These are phyloP conservation scores for Salix viminalis DNA, from an alignment of 345 rosid species.

Conservation along the genomic window DNA sequence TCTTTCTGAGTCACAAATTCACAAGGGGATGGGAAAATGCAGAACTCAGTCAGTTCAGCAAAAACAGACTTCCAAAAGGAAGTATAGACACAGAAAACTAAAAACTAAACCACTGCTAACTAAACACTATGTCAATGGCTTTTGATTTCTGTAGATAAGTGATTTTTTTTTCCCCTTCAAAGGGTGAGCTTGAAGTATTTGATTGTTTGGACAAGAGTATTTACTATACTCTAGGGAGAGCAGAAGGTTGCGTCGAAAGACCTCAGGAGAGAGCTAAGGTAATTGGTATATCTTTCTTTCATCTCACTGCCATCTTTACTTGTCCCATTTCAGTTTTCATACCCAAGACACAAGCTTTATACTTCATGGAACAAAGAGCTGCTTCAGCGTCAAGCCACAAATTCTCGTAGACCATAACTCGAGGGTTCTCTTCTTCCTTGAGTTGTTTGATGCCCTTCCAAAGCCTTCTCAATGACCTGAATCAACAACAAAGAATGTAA, in stretches of 20 bases:
- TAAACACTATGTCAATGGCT: neutral
- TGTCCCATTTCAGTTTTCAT: neutral
- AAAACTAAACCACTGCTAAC: neutral
- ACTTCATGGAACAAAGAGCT: conserved; percentile 36
- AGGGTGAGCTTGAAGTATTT: neutral
- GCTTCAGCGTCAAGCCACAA: conserved; percentile 47
- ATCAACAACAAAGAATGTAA: conserved; percentile 7
- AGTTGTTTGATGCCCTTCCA: conserved; percentile 16
- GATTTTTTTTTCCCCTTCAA: neutral
- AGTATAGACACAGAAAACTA: neutral
- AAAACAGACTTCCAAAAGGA: neutral
- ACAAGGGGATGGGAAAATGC: neutral
- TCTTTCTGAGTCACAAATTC: neutral
- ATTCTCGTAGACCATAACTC: conserved; percentile 32
- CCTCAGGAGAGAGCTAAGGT: too few species aligned
- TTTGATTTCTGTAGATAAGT: neutral
- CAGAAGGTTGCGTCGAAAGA: neutral
- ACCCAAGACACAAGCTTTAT: conserved; percentile 14
- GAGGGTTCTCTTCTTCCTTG: conserved; percentile 21
- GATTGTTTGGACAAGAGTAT: neutral
- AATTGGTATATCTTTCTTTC: too few species aligned
- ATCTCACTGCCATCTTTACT: too few species aligned
- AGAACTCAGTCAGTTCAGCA: neutral
- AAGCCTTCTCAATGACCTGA: conserved; percentile 28
- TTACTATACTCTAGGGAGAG: neutral